Base-by-base conservation (phyloP, 208 protist species). In the Crithidia thermophila region DNA sequence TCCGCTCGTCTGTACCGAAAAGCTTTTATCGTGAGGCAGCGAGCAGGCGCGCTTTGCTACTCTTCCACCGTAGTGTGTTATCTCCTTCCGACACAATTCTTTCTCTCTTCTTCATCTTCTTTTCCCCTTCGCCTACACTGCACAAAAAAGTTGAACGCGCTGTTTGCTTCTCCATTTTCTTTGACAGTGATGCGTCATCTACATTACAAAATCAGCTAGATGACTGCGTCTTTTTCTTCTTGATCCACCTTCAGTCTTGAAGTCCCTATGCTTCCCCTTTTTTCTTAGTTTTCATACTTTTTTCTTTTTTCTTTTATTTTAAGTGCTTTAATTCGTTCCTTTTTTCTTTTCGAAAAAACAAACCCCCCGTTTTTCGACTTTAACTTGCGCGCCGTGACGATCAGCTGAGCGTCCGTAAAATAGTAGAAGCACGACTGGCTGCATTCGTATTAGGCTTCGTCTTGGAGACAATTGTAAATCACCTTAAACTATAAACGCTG, bases 41-140 rank as follows among this genome's bases (percentile, higher is more conserved):
- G n/a, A n/a, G n/a, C n/a, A n/a, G n/a, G n/a, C n/a, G n/a, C 42
- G 4, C 10, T 40, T 47, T 47, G 13, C 40, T 40, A n/a, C 51
- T 16, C 49, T 23, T 66, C 51, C n/a, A n/a, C n/a, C n/a, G n/a
- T n/a, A n/a, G n/a, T n/a, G n/a, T n/a, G n/a, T n/a, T n/a, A n/a
- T n/a, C n/a, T n/a, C n/a, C n/a, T n/a, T n/a, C n/a, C n/a, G n/a
- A n/a, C n/a, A n/a, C n/a, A n/a, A n/a, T n/a, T 52, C 14, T 77
- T n/a, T 56, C 34, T 71, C 45, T 72, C 57, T 64, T 43, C 43
- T 58, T 56, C 20, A 45, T 56, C 39, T 39, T 23, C 37, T 39
- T 21, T 23, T 36, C 40, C 27, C 3, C 1, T 57, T 60, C 42
- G 6, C 1, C 18, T 18, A n/a, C n/a, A n/a, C n/a, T 50, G 18